These are phyloP conservation scores for Xylariales sp. DNA, from an alignment of 2,329 filamentous ascomycete species.

Conservation along the genomic window DNA sequence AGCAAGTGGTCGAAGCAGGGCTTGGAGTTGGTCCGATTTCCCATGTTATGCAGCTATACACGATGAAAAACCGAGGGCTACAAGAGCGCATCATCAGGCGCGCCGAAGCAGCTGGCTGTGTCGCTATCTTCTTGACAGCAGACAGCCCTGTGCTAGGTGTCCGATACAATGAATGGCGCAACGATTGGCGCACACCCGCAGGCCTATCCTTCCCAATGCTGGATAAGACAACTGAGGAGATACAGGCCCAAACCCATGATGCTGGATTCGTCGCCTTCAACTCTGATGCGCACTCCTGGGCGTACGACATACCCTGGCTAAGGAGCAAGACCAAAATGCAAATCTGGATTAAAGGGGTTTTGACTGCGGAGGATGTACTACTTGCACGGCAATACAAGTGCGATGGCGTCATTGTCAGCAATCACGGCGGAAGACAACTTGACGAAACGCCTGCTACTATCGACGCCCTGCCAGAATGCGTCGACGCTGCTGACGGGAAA, in stretches of 20 bases:
- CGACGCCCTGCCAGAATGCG: slow-evolving; percentile 36
- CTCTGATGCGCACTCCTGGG: slow-evolving; percentile 35
- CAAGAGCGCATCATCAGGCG: slow-evolving; percentile 34
- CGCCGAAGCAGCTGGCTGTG: slow-evolving; percentile 39
- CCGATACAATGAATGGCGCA: slow-evolving; percentile 44
- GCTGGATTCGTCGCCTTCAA: slow-evolving; percentile 17
- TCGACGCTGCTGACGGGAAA: slow-evolving; percentile 40
- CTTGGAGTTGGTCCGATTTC: slow-evolving; percentile 28
- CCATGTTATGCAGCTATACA: slow-evolving; percentile 48
- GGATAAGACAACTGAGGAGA: slow-evolving; percentile 10
- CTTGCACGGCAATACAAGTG: slow-evolving; percentile 30
- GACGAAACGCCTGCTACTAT: slow-evolving; percentile 39
- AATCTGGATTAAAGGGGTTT: slow-evolving; percentile 31
- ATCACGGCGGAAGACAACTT: slow-evolving; percentile 43
- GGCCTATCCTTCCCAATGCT: slow-evolving; percentile 13
- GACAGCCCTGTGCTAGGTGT: slow-evolving; percentile 48
- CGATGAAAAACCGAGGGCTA: slow-evolving; percentile 41
- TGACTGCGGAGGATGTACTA: slow-evolving; percentile 30
- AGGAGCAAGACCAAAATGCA: slow-evolving; percentile 41
- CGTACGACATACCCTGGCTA: slow-evolving; percentile 45
- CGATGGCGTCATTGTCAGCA: slow-evolving; percentile 37
- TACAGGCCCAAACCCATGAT: slow-evolving; percentile 15
- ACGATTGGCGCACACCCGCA: slow-evolving; percentile 41
- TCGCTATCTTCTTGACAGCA: slow-evolving; percentile 47
- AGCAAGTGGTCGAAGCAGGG: slow-evolving; percentile 24